phyloP scores from a whole-genome alignment of 495 filamentous ascomycete genomes.

The Neurospora tetrasperma region DNA sequence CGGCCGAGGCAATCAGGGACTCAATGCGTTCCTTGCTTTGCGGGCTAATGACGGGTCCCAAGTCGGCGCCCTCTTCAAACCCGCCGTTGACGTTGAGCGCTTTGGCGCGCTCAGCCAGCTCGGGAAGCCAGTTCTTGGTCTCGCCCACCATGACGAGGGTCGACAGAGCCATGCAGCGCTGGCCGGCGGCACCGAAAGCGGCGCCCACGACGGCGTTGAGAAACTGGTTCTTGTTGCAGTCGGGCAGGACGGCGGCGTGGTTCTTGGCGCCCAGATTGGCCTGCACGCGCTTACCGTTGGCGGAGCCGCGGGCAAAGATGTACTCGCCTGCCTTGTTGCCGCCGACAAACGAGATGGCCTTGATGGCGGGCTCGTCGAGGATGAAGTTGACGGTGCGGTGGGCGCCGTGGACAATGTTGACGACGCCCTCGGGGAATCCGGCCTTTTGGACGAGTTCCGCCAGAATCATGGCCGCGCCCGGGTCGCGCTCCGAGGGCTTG shows the following conservation, averaged over 20 bases:
- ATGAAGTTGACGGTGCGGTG: constrained; percentile 94
- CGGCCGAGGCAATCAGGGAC: constrained; percentile 74
- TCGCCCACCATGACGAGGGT: constrained; percentile 90
- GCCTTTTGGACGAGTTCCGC: constrained; percentile 86
- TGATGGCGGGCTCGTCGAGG: constrained; percentile 89
- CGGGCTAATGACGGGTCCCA: constrained; percentile 95
- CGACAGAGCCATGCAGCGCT: constrained; percentile 96
- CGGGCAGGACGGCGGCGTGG: constrained; percentile 88
- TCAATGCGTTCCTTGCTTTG: constrained; percentile 88
- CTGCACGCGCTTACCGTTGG: constrained; percentile 88
- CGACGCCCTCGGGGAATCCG: constrained; percentile 85
- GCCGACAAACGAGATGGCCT: constrained; percentile 96
- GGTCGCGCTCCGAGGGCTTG: constrained; percentile 96
- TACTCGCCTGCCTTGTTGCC: constrained; percentile 96
- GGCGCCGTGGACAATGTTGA: constrained; percentile 90
- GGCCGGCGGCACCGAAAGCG: constrained; percentile 92
- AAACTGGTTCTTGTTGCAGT: constrained; percentile 97
- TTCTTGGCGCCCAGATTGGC: constrained; percentile 98
- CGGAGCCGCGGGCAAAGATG: constrained; percentile 85
- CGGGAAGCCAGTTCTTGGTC: constrained; percentile 84
- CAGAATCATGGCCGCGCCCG: constrained; percentile 97
- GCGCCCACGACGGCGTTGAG: constrained; percentile 90
- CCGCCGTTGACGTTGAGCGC: constrained; percentile 83
- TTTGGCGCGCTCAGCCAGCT: constrained; percentile 87
- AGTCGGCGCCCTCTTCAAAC: constrained; percentile 87